These are phyloP conservation scores for Debaryomyces psychrophilus DNA, from an alignment of 1,139 yeast species.

Conservation along the genomic window DNA sequence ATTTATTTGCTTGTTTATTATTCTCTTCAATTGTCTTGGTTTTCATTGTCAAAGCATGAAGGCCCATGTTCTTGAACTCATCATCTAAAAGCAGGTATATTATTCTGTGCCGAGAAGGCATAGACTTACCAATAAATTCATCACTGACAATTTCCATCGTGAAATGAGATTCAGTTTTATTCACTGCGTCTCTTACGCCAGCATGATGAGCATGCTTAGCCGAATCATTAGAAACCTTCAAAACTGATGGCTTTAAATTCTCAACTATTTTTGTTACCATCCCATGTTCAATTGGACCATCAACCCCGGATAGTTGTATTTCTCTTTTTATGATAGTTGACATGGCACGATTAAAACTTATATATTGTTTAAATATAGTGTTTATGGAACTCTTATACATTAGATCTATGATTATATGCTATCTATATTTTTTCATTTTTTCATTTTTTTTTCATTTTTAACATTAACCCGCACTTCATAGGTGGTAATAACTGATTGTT, in stretches of 20 bases:
- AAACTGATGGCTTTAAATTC: constrained; percentile 51
- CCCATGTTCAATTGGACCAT: constrained; percentile 57
- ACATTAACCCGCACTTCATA: neutral
- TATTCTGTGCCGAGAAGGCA: constrained; percentile 80
- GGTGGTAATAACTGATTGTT: neutral
- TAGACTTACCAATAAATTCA: constrained; percentile 62
- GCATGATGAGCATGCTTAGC: constrained; percentile 88
- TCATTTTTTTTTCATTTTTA: neutral
- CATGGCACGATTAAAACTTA: constrained; percentile 3
- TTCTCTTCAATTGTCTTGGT: constrained; percentile 76
- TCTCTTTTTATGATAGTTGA: constrained; percentile 13
- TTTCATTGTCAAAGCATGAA: constrained; percentile 88
- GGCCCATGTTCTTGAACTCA: constrained; percentile 69
- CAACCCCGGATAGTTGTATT: constrained; percentile 20
- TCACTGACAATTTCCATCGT: constrained; percentile 71
- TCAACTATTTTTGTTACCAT: constrained; percentile 50
- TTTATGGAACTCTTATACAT: constrained; percentile 1
- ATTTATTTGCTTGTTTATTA: constrained; percentile 23
- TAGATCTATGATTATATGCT: neutral
- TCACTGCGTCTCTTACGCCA: constrained; percentile 74
- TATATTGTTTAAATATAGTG: neutral
- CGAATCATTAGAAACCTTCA: constrained; percentile 77
- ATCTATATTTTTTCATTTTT: neutral
- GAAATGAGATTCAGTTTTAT: constrained; percentile 85
- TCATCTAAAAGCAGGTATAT: constrained; percentile 71